Evolutionary conservation across 2,329 filamentous ascomycete genomes (phyloP), one percentile per base, ranked within the genome.

Genomic region (Stachybotrys chartarum): DNA sequence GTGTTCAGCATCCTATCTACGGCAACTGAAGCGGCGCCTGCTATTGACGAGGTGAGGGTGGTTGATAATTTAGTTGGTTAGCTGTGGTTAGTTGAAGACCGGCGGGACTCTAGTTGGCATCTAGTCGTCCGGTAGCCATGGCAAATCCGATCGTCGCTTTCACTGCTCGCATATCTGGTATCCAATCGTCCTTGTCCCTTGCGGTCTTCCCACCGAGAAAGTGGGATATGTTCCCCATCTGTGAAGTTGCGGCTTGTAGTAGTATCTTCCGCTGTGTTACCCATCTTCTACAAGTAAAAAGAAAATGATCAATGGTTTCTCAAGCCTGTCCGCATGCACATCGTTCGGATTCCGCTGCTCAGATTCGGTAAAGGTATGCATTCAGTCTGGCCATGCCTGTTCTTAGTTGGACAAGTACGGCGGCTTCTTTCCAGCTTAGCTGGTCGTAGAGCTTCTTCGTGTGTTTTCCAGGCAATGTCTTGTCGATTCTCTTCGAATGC

Each of bases 71-170:
- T 8, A 47, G 45, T 47, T 47, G n/a, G 45, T 47, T 8, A 47
- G 45, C n/a, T 8, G 45, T 50, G 30, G 30, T 7, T 32, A 50
- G n/a, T n/a, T n/a, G n/a, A n/a, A n/a, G n/a, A n/a, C n/a, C n/a
- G n/a, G n/a, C n/a, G n/a, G n/a, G n/a, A n/a, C n/a, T n/a, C n/a
- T n/a, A n/a, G n/a, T n/a, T n/a, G 6, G 12, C 56, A 47, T 60
- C 54, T 57, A 63, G 60, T 59, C 55, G 60, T 47, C 60, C 61
- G 61, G 56, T 68, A 50, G 59, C 61, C 53, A 68, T 65, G 16
- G 63, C 58, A 60, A 69, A 68, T 53, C 57, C 60, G 62, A 70
- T 65, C 52, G 60, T 64, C 51, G 62, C 60, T 50, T 59, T 61
- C 49, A 68, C 62, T 55, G 62, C 61, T 56, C 62, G 57, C 53